These are phyloP conservation scores for Silene vulgaris DNA, from an alignment of 179 eudicot species.

Conservation along the genomic window DNA sequence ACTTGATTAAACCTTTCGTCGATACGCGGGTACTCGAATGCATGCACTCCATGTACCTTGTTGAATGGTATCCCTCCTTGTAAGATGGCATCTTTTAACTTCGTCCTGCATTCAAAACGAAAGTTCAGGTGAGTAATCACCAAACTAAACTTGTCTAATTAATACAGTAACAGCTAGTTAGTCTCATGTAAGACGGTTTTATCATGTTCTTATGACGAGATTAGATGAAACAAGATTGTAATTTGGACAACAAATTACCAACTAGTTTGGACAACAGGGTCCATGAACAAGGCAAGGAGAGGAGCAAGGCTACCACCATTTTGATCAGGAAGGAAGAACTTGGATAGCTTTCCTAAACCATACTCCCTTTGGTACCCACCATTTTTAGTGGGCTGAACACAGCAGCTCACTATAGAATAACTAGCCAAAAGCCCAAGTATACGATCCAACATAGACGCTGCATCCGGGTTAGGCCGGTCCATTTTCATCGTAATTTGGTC, in stretches of 20 bases:
- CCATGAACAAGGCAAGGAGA: conserved; percentile 20
- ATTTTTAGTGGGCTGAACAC: not conserved
- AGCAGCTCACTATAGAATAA: conserved; percentile 19
- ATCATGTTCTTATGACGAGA: too few species aligned
- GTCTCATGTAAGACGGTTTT: not conserved
- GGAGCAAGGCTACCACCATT: conserved; percentile 26
- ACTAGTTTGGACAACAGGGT: conserved; percentile 15
- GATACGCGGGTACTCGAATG: conserved; percentile 26
- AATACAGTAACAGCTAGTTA: too few species aligned
- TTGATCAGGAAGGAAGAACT: conserved; percentile 27
- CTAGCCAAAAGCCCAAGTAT: conserved; percentile 19
- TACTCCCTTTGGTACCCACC: conserved; percentile 4
- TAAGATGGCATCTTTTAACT: conserved; percentile 31
- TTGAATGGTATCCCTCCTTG: conserved; percentile 35
- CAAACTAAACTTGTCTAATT: too few species aligned
- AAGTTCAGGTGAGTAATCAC: not conserved
- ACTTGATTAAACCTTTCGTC: conserved; percentile 27
- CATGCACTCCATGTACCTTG: conserved; percentile 31
- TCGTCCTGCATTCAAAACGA: conserved; percentile 17
- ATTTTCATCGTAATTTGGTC: not conserved
- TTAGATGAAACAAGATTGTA: not conserved
- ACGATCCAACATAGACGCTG: conserved; percentile 21
- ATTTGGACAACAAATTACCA: conserved; percentile 16
- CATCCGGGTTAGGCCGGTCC: conserved; percentile 9
- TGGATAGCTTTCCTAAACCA: conserved; percentile 18